Evolutionary conservation across 2,329 filamentous ascomycete genomes (phyloP).

Genomic region (Fusarium napiforme): DNA sequence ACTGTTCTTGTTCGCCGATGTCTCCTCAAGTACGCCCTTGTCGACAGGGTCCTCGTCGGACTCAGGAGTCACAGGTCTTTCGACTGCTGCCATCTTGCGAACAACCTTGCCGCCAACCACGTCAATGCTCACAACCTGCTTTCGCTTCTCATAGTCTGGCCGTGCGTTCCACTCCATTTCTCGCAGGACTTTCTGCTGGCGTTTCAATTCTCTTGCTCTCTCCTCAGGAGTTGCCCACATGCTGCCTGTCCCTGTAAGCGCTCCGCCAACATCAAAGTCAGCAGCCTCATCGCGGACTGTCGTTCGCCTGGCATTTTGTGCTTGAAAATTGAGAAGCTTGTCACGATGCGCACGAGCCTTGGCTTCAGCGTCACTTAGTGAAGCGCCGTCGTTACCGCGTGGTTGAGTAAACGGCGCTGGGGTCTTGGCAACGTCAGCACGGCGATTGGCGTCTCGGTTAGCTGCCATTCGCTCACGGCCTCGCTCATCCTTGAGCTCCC

Average conservation of each 20-base stretch:
- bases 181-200: constrained; percentile 83
- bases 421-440: constrained; percentile 71
- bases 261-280: constrained; percentile 65
- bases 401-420: constrained; percentile 69
- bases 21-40: constrained; percentile 49
- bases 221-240: constrained; percentile 90
- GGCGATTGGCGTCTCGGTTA: constrained; percentile 77
- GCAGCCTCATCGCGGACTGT: constrained; percentile 86
- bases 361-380: constrained; percentile 67
- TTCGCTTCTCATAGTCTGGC: constrained; percentile 90
- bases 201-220: constrained; percentile 82
- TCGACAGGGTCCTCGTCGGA: constrained; percentile 52
- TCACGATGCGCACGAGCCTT: constrained; percentile 84
- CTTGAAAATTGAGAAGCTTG: constrained; percentile 82
- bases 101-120: constrained; percentile 81
- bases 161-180: constrained; percentile 88
- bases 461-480: constrained; percentile 86
- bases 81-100: constrained; percentile 73
- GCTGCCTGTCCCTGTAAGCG: constrained; percentile 57
- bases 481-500: constrained; percentile 83
- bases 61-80: constrained; percentile 66
- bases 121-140: constrained; percentile 86
- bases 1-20: constrained; percentile 48
- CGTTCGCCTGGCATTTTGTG: constrained; percentile 85
- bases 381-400: constrained; percentile 51